These are phyloP conservation scores for Articulospora tetracladia DNA, from an alignment of 495 filamentous ascomycete species.

Conservation along the genomic window DNA sequence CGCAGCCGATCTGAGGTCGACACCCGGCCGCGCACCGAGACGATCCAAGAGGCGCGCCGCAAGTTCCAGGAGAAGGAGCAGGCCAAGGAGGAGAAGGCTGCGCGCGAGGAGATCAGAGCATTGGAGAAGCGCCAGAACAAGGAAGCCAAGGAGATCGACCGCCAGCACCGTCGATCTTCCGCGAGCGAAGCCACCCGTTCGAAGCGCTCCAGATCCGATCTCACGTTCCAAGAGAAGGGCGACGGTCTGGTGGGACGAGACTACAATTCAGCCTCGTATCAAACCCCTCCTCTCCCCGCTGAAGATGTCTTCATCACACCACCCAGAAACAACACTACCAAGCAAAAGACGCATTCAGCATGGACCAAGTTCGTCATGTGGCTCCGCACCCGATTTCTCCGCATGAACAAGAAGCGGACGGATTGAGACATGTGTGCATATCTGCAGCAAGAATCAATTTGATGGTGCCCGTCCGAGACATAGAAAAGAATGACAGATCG, in stretches of 20 bases:
- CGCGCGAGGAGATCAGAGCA: slow-evolving; percentile 45
- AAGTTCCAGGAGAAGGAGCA: slow-evolving; percentile 50
- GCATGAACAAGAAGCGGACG: slow-evolving; percentile 15
- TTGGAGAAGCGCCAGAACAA: slow-evolving; percentile 22
- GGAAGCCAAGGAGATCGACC: slow-evolving; percentile 20
- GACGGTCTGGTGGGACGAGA: slow-evolving; percentile 8
- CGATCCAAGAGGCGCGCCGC: slow-evolving; percentile 46
- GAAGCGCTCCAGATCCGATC: slow-evolving; percentile 22
- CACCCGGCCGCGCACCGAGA: slow-evolving; percentile 38
- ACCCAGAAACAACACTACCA: slow-evolving; percentile 26
- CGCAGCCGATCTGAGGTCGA: slow-evolving; percentile 49
- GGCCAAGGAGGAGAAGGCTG: slow-evolving; percentile 52
- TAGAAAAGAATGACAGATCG: background rate
- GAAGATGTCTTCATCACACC: slow-evolving; percentile 3
- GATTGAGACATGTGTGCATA: background rate
- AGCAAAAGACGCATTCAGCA: slow-evolving; percentile 47
- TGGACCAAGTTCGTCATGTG: slow-evolving; percentile 53
- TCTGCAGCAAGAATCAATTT: slow-evolving; percentile 46
- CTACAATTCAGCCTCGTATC: slow-evolving; percentile 4
- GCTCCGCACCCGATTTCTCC: slow-evolving; percentile 38
- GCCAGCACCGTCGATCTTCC: slow-evolving; percentile 11
- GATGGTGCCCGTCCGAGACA: slow-evolving; percentile 46
- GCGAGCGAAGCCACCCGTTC: slow-evolving; percentile 20
- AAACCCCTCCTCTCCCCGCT: background rate
- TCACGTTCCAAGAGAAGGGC: slow-evolving; percentile 18